Percentiles rank a stretch among this genome's conserved stretches.
phyloP scores from a whole-genome alignment of 768 basidiomycete genomes.

The Boletus tylopilopsis region DNA sequence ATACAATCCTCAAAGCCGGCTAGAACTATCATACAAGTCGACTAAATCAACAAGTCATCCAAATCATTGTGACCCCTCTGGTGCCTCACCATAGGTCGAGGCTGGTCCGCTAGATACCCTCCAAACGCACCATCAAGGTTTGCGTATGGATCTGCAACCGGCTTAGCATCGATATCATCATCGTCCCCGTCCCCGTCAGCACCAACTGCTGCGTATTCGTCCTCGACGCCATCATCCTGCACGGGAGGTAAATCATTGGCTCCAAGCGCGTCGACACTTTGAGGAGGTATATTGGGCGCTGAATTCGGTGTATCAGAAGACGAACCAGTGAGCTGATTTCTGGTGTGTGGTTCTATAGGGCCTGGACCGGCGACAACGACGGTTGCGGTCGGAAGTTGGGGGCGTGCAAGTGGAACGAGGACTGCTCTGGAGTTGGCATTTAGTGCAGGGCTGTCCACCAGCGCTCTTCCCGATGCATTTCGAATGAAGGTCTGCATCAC shows the following conservation, averaged over 20 bases:
- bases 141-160: constrained; percentile 70
- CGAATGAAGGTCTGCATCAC: constrained; percentile 82
- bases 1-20: not conserved
- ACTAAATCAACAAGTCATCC: constrained; percentile 66
- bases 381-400: constrained; percentile 40
- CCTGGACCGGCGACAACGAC: constrained; percentile 60
- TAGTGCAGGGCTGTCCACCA: constrained; percentile 85
- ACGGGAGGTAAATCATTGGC: constrained; percentile 6
- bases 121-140: constrained; percentile 76
- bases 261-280: constrained; percentile 18
- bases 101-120: constrained; percentile 68
- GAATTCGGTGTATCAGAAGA: constrained; percentile 27
- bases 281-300: constrained; percentile 30
- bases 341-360: constrained; percentile 27
- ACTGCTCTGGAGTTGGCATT: constrained; percentile 76
- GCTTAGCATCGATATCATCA: constrained; percentile 33
- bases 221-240: constrained; percentile 18
- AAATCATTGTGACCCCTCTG: constrained; percentile 45
- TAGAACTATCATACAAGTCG: not conserved
- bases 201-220: constrained; percentile 22
- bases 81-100: constrained; percentile 52
- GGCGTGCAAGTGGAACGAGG: constrained; percentile 57
- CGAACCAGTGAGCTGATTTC: constrained; percentile 26
- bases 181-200: constrained; percentile 41
- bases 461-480: constrained; percentile 76